Percentiles rank a stretch among this genome's conserved stretches.
Evolutionary conservation across 2,329 filamentous ascomycete species (phyloP).

Genomic region (Cylindrodendrum hubeiense): DNA sequence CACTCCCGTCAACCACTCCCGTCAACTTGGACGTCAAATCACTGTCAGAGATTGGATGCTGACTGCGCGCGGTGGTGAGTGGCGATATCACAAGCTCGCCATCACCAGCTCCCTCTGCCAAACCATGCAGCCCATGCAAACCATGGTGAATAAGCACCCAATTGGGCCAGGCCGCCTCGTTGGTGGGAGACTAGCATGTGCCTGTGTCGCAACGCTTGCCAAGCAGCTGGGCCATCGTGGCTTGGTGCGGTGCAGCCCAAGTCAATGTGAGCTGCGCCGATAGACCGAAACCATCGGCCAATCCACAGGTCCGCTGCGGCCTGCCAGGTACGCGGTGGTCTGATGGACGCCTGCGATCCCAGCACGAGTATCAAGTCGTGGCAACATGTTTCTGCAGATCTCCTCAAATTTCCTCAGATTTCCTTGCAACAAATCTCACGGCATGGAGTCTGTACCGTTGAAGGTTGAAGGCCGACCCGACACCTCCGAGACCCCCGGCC

Average conservation of each 20-base stretch:
- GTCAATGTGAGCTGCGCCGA: slow-evolving; percentile 10
- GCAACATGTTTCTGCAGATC: neutral
- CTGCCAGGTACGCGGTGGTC: slow-evolving; percentile 9
- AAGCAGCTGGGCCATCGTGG: slow-evolving; percentile 4
- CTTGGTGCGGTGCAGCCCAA: slow-evolving; percentile 5
- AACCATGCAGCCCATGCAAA: neutral
- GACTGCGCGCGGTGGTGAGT: neutral
- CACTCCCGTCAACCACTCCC: no score
- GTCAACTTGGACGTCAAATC: neutral
- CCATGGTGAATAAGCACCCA: neutral
- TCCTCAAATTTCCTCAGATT: neutral
- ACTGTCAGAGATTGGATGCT: neutral
- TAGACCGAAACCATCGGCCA: slow-evolving; percentile 15
- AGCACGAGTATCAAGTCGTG: neutral
- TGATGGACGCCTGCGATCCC: slow-evolving; percentile 1
- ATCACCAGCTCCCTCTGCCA: neutral
- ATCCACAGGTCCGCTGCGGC: slow-evolving; percentile 2
- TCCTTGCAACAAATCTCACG: neutral
- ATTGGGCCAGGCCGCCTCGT: neutral
- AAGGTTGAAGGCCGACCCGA: slow-evolving; percentile 12
- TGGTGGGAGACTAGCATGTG: neutral
- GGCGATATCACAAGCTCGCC: neutral
- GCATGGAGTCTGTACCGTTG: neutral
- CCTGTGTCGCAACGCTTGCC: neutral
- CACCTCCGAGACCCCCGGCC: slow-evolving; percentile 16